Evolutionary conservation across 2,329 filamentous ascomycete species (phyloP).

Genomic region (Lecanoromycetidae sp.): DNA sequence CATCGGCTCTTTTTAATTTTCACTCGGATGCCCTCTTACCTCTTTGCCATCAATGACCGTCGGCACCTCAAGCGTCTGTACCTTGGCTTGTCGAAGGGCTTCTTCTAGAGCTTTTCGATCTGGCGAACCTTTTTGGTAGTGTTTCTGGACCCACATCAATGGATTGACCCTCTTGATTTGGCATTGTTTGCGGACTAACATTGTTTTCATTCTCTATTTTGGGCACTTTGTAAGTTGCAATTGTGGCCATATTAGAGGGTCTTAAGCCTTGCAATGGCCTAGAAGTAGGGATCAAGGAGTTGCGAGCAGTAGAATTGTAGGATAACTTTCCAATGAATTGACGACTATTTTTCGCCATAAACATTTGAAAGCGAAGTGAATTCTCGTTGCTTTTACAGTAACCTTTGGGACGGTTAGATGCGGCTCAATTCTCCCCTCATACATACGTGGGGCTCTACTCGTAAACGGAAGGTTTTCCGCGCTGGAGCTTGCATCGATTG

Average conservation of each 20-base stretch:
- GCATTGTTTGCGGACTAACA: conserved; percentile 52
- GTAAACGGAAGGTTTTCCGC: too few species aligned
- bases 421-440: too few species aligned
- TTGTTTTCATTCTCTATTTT: conserved; percentile 90
- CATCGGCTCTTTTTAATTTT: neutral
- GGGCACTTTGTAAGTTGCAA: conserved; percentile 80
- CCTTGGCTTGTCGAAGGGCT: conserved; percentile 47
- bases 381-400: neutral
- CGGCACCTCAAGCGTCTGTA: conserved; percentile 63
- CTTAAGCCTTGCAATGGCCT: neutral
- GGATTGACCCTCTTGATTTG: neutral
- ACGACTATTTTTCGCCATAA: conserved; percentile 1
- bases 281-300: neutral
- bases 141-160: conserved; percentile 47
- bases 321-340: neutral
- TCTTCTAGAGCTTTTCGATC: conserved; percentile 65
- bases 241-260: conserved; percentile 35
- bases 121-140: conserved; percentile 72
- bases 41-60: conserved; percentile 73
- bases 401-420: too few species aligned
- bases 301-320: neutral
- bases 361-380: neutral
- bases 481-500: too few species aligned
- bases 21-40: conserved; percentile 35
- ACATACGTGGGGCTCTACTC: too few species aligned